phyloP scores from a whole-genome alignment of 345 rosid species.

The Pugionium cornutum region DNA sequence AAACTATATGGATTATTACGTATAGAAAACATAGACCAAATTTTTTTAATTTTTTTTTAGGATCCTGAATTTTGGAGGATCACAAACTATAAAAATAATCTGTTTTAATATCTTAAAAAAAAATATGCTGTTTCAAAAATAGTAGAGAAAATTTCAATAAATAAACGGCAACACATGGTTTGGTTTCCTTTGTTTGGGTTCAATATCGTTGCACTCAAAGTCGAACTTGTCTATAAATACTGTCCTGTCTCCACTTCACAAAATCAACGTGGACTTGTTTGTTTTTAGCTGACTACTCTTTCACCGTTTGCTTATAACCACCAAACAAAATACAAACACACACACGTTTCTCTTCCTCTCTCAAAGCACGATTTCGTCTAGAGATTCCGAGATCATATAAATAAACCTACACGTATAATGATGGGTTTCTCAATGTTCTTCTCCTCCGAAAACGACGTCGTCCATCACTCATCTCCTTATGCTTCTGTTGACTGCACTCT shows the following conservation, averaged over 20 bases:
- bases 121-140: too few species aligned
- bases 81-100: too few species aligned
- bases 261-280: conserved; percentile 33
- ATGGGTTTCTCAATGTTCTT: conserved; percentile 43
- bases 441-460: conserved; percentile 34
- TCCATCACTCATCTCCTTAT: conserved; percentile 42
- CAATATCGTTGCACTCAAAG: too few species aligned
- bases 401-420: background rate
- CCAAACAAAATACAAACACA: conserved; percentile 7
- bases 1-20: background rate
- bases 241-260: conserved; percentile 25
- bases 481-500: conserved; percentile 87
- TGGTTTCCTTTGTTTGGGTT: too few species aligned
- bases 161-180: too few species aligned
- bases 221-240: conserved; percentile 24
- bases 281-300: conserved; percentile 39
- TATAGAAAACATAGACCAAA: too few species aligned
- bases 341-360: conserved; percentile 6
- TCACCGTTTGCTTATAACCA: conserved; percentile 24
- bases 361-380: background rate
- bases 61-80: too few species aligned
- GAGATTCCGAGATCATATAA: conserved; percentile 2
- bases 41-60: too few species aligned
- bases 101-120: too few species aligned
- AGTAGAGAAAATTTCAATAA: too few species aligned